Conservation (phyloP, 371 early-diverging fungal genomes). For the Entomophthora muscae region DNA sequence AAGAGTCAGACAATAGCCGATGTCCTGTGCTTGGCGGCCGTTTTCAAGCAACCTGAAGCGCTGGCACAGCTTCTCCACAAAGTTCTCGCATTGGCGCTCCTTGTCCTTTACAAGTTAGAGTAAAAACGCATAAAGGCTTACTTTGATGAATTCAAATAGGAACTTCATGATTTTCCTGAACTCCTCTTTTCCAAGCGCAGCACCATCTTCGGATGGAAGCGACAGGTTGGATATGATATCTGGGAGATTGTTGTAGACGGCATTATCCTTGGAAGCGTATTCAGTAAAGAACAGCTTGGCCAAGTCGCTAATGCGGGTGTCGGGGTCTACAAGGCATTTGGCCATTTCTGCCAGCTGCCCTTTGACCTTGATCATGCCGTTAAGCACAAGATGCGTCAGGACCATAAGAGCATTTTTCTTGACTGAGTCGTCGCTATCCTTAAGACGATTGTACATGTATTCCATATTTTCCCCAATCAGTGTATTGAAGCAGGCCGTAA, state of each 20-base stretch:
- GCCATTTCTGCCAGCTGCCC: slow-evolving; percentile 95
- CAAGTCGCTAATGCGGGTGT: slow-evolving; percentile 71
- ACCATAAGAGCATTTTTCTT: slow-evolving; percentile 96
- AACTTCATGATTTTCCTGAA: slow-evolving; percentile 84
- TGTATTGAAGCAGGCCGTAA: slow-evolving; percentile 86
- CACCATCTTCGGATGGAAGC: slow-evolving; percentile 38
- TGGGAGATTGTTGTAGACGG: slow-evolving; percentile 92
- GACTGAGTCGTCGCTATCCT: slow-evolving; percentile 55
- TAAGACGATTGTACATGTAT: slow-evolving; percentile 76
- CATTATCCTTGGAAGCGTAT: slow-evolving; percentile 86
- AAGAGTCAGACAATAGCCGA: slow-evolving; percentile 75
- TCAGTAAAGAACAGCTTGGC: slow-evolving; percentile 91
- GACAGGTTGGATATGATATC: slow-evolving; percentile 85
- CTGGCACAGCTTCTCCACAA: slow-evolving; percentile 86
- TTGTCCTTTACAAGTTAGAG: slow-evolving; percentile 14
- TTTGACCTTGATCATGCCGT: slow-evolving; percentile 97
- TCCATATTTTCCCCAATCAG: slow-evolving; percentile 85
- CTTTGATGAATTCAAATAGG: slow-evolving; percentile 77
- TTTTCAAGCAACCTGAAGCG: slow-evolving; percentile 64
- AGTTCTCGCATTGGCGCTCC: slow-evolving; percentile 84
- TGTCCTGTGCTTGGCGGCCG: slow-evolving; percentile 74
- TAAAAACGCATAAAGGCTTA: not conserved
- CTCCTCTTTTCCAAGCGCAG: slow-evolving; percentile 20
- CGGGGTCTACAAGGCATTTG: slow-evolving; percentile 78
- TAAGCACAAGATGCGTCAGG: slow-evolving; percentile 84